A percentile compares a stretch with the other conserved stretches of the same genome.
Conservation (phyloP, 225 moss, liverwort and hornwort species). For the Pseudoscleropodium purum region DNA sequence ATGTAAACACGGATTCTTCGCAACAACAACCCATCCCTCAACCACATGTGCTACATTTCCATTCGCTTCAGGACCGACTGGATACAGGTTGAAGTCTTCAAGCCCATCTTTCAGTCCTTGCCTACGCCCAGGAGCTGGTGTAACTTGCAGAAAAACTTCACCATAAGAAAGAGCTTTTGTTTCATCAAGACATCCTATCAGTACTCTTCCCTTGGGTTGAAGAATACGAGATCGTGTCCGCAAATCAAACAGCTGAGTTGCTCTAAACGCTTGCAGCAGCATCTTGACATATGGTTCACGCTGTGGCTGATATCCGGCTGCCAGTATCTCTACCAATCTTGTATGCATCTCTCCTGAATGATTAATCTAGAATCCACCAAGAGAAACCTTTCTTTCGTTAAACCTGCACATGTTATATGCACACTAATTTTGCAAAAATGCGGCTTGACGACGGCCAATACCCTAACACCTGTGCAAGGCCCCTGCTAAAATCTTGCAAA, state of each 20-base stretch:
- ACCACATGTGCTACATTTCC: conserved; percentile 33
- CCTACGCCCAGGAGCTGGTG: conserved; percentile 27
- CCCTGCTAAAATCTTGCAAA: background rate
- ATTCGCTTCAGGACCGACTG: background rate
- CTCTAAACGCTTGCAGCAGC: conserved; percentile 56
- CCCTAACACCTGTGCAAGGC: background rate
- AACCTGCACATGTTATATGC: background rate
- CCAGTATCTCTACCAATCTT: conserved; percentile 45
- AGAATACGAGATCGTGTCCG: conserved; percentile 60
- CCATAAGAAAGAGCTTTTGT: conserved; percentile 60
- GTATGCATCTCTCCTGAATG: conserved; percentile 35
- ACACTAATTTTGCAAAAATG: background rate
- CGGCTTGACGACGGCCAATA: background rate
- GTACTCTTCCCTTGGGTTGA: conserved; percentile 55
- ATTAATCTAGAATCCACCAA: conserved; percentile 21
- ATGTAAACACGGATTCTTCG: conserved; percentile 89
- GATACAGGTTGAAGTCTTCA: conserved; percentile 5
- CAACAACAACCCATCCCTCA: conserved; percentile 60
- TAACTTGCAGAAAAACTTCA: conserved; percentile 70
- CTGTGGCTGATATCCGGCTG: conserved; percentile 39
- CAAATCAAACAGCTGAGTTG: conserved; percentile 54
- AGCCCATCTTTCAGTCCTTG: conserved; percentile 34
- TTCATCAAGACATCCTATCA: conserved; percentile 92
- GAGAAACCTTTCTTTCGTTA: background rate
- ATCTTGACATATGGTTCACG: conserved; percentile 63